A percentile compares a stretch with the other conserved stretches of the same genome.
Conservation (phyloP, 441 rosid species). For the Cnidoscolus chayamansa region DNA sequence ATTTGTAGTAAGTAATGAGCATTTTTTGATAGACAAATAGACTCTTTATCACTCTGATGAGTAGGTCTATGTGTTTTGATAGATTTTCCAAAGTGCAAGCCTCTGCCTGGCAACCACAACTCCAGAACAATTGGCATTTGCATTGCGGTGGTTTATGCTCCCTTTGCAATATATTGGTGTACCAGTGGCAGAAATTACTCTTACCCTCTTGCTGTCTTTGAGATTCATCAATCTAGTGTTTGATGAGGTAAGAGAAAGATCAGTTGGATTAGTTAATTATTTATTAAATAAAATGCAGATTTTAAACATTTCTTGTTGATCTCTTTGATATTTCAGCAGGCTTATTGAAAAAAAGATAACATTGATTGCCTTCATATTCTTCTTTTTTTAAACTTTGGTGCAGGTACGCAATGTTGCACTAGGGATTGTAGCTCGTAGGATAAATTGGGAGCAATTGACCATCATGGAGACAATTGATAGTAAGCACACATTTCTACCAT, state of each 20-base stretch:
- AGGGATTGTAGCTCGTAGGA: slow-evolving; percentile 88
- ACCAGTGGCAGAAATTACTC: slow-evolving; percentile 82
- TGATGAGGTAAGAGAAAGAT: slow-evolving; percentile 61
- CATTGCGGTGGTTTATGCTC: slow-evolving; percentile 79
- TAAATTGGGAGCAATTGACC: slow-evolving; percentile 80
- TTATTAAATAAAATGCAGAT: background rate
- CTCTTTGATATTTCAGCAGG: background rate
- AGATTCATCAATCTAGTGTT: slow-evolving; percentile 86
- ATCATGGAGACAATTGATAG: slow-evolving; percentile 75
- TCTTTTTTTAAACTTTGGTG: slow-evolving; percentile 2
- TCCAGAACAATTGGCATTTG: slow-evolving; percentile 86
- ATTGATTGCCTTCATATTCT: background rate
- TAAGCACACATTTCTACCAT: slow-evolving; percentile 30
- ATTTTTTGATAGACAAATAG: slow-evolving; percentile 9
- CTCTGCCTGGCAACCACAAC: slow-evolving; percentile 90
- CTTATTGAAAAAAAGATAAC: background rate
- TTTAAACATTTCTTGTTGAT: background rate
- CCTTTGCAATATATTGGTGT: slow-evolving; percentile 69
- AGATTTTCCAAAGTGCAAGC: slow-evolving; percentile 94
- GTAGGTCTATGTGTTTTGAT: slow-evolving; percentile 21
- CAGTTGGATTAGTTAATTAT: slow-evolving; percentile 2
- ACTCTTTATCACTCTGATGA: slow-evolving; percentile 30
- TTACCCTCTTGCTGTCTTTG: slow-evolving; percentile 84
- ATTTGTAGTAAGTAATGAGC: background rate
- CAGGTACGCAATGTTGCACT: slow-evolving; percentile 84